Conservation (phyloP, 805 yeast species). For the Wickerhamomyces kurtzmanii region DNA sequence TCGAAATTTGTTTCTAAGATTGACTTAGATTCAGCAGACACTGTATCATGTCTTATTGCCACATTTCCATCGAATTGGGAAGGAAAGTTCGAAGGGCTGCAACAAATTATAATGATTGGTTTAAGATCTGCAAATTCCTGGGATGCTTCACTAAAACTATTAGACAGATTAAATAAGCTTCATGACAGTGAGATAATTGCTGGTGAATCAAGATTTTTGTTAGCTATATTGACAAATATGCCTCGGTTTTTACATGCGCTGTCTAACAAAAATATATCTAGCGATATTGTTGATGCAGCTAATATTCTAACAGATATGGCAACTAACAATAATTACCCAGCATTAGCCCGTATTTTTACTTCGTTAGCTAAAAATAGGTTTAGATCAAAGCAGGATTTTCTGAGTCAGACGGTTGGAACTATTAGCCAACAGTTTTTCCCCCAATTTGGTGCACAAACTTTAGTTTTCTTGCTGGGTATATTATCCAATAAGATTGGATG, state of each 20-base stretch:
- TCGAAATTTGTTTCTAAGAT: slow-evolving; percentile 80
- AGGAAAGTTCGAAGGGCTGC: slow-evolving; percentile 85
- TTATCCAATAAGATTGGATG: slow-evolving; percentile 68
- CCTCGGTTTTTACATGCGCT: slow-evolving; percentile 83
- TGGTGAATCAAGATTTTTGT: slow-evolving; percentile 54
- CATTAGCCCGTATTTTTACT: slow-evolving; percentile 60
- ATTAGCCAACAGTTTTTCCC: slow-evolving; percentile 67
- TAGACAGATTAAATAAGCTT: slow-evolving; percentile 60
- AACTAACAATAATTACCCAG: slow-evolving; percentile 39
- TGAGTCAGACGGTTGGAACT: slow-evolving; percentile 68
- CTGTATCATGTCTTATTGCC: slow-evolving; percentile 71
- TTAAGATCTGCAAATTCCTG: slow-evolving; percentile 72
- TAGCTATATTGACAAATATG: slow-evolving; percentile 66
- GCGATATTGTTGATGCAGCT: slow-evolving; percentile 44
- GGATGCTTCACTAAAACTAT: slow-evolving; percentile 63
- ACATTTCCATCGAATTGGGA: slow-evolving; percentile 96
- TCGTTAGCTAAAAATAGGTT: slow-evolving; percentile 74
- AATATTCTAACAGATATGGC: slow-evolving; percentile 54
- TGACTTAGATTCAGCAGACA: slow-evolving; percentile 76
- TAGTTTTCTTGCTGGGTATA: slow-evolving; percentile 70
- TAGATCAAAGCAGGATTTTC: slow-evolving; percentile 83
- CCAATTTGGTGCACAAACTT: slow-evolving; percentile 58
- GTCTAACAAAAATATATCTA: slow-evolving; percentile 40
- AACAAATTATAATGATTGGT: slow-evolving; percentile 71
- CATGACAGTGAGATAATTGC: slow-evolving; percentile 74